Conservation (phyloP, 257 asterid genomes). For the Anisodus tanguticus region DNA sequence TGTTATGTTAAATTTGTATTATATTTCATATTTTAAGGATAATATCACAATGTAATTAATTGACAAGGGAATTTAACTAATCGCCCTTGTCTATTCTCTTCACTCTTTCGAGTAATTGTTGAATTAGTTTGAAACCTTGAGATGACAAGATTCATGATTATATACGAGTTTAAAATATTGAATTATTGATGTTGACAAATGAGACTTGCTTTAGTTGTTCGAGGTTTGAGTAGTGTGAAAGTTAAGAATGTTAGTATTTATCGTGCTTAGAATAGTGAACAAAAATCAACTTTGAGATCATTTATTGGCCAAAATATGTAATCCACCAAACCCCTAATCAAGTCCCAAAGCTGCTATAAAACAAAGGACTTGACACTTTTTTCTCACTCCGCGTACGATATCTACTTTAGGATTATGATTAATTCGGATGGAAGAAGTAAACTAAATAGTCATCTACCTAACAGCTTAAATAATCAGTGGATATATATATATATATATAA, state of each 20-base stretch:
- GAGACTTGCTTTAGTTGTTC: slow-evolving; percentile 6
- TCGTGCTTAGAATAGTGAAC: background rate
- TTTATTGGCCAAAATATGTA: background rate
- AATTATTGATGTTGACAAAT: background rate
- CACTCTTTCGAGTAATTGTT: background rate
- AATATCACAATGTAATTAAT: background rate
- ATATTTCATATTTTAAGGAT: background rate
- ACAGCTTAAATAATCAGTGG: no score
- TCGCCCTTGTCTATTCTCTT: background rate
- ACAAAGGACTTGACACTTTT: background rate
- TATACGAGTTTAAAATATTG: background rate
- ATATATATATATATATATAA: no score
- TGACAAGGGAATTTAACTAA: background rate
- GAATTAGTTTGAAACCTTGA: background rate
- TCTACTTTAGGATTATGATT: background rate
- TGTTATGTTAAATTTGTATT: background rate
- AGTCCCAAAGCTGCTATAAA: background rate
- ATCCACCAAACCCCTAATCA: background rate
- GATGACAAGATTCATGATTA: background rate
- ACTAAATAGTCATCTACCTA: background rate
- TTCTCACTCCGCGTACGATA: background rate
- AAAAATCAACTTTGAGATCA: background rate
- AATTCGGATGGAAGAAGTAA: background rate
- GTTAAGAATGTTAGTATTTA: background rate
- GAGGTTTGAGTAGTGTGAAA: background rate